Percentiles rank a stretch among this genome's conserved stretches.
These are phyloP conservation scores for Amanita muscaria DNA, from an alignment of 768 basidiomycete species.

Conservation along the genomic window DNA sequence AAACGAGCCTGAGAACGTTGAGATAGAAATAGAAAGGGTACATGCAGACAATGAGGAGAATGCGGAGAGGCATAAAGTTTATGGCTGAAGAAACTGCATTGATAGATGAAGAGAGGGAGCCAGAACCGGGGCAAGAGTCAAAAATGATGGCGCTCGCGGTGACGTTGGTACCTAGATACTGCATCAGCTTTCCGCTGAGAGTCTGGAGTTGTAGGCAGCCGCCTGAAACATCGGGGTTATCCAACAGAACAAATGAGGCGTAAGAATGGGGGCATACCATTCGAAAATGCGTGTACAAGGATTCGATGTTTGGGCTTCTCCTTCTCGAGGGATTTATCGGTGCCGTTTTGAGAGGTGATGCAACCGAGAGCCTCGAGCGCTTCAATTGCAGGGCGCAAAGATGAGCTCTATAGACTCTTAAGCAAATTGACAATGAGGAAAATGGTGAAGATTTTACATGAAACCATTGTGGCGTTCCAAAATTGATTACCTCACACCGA, in stretches of 20 bases:
- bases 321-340: slow-evolving; percentile 7
- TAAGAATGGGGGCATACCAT: slow-evolving; percentile 23
- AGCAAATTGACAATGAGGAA: no score
- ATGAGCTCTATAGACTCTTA: slow-evolving; percentile 19
- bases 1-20: neutral
- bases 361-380: slow-evolving; percentile 28
- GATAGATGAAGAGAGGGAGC: slow-evolving; percentile 17
- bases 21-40: neutral
- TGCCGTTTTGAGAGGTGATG: slow-evolving; percentile 13
- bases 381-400: slow-evolving; percentile 28
- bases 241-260: neutral
- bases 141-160: slow-evolving; percentile 29
- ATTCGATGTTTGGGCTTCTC: slow-evolving; percentile 21
- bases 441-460: slow-evolving; percentile 26
- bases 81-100: slow-evolving; percentile 11
- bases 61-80: neutral
- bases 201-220: slow-evolving; percentile 30
- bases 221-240: slow-evolving; percentile 22
- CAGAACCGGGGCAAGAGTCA: slow-evolving; percentile 38
- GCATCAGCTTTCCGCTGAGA: slow-evolving; percentile 23
- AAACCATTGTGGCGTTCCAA: slow-evolving; percentile 22
- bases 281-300: slow-evolving; percentile 40
- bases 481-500: slow-evolving; percentile 27
- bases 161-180: slow-evolving; percentile 5
- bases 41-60: neutral